A percentile compares a stretch with the other conserved stretches of the same genome.
These are phyloP conservation scores for Daldinia bambusicola DNA, from an alignment of 495 filamentous ascomycete species.

Conservation along the genomic window DNA sequence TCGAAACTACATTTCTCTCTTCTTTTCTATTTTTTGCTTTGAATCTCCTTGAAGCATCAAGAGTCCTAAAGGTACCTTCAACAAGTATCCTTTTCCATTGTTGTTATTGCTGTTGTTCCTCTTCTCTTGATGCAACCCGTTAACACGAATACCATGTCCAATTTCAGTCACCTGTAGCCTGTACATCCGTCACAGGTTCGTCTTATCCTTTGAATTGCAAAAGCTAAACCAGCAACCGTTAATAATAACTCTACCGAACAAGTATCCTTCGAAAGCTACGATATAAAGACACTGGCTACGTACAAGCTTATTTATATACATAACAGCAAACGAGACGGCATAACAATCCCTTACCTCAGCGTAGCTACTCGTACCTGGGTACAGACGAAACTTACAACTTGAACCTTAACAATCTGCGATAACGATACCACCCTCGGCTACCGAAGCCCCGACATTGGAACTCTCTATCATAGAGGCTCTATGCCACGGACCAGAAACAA, in stretches of 20 bases:
- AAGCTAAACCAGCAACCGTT: slow-evolving; percentile 16
- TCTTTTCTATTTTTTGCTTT: slow-evolving; percentile 6
- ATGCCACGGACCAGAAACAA: slow-evolving; percentile 7
- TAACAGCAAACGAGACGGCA: neutral
- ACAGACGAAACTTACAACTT: slow-evolving; percentile 1
- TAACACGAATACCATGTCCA: slow-evolving; percentile 16
- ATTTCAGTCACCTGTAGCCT: slow-evolving; percentile 17
- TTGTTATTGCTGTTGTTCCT: neutral
- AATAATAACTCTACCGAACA: slow-evolving; percentile 13
- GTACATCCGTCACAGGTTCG: slow-evolving; percentile 19
- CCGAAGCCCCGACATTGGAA: slow-evolving; percentile 12
- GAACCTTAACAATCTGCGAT: neutral
- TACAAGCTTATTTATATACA: neutral
- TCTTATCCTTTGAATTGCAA: slow-evolving; percentile 13
- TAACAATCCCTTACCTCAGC: neutral
- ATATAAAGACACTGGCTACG: neutral
- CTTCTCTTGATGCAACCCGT: neutral
- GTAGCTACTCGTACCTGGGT: neutral
- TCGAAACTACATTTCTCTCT: slow-evolving; percentile 3
- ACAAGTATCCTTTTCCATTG: neutral
- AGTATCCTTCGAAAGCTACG: neutral
- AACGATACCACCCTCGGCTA: slow-evolving; percentile 1
- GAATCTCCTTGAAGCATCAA: slow-evolving; percentile 9
- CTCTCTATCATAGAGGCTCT: neutral
- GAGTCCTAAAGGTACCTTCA: neutral